A percentile compares a stretch with the other conserved stretches of the same genome.
phyloP scores from a whole-genome alignment of 768 basidiomycete genomes.

The Kwoniella botswanensis region DNA sequence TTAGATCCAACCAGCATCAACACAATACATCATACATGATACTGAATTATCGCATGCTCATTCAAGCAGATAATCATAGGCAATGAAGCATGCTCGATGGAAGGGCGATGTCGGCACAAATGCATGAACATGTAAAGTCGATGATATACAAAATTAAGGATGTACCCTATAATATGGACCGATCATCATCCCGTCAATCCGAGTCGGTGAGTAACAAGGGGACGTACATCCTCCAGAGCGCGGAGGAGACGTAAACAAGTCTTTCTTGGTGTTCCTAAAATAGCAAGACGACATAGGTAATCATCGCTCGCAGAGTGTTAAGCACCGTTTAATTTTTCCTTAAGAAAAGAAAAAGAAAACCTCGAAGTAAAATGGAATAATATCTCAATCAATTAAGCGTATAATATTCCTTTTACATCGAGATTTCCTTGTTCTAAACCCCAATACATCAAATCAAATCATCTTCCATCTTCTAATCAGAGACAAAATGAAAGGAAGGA shows the following conservation, averaged over 20 bases:
- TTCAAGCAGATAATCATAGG: no score
- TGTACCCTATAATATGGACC: constrained; percentile 56
- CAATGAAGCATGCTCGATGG: no score
- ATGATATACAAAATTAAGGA: constrained; percentile 14
- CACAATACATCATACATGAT: neutral
- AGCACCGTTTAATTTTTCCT: constrained; percentile 65
- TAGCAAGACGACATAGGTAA: constrained; percentile 82
- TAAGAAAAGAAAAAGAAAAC: constrained; percentile 16
- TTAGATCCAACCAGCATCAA: neutral
- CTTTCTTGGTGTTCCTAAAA: constrained; percentile 92
- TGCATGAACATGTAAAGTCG: neutral
- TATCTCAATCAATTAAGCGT: neutral
- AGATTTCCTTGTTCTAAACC: neutral
- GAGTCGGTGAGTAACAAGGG: constrained; percentile 58
- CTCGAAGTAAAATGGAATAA: constrained; percentile 10
- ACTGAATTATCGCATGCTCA: no score
- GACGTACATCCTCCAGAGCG: constrained; percentile 44
- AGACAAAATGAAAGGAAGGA: neutral
- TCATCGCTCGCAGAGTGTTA: constrained; percentile 80
- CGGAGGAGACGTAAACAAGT: constrained; percentile 20
- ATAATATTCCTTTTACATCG: constrained; percentile 12
- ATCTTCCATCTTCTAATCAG: neutral
- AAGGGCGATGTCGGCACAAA: neutral
- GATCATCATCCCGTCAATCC: constrained; percentile 31
- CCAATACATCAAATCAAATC: neutral